phyloP scores from a whole-genome alignment of 148 eudicot genomes.

The Hydrangea macrophylla region DNA sequence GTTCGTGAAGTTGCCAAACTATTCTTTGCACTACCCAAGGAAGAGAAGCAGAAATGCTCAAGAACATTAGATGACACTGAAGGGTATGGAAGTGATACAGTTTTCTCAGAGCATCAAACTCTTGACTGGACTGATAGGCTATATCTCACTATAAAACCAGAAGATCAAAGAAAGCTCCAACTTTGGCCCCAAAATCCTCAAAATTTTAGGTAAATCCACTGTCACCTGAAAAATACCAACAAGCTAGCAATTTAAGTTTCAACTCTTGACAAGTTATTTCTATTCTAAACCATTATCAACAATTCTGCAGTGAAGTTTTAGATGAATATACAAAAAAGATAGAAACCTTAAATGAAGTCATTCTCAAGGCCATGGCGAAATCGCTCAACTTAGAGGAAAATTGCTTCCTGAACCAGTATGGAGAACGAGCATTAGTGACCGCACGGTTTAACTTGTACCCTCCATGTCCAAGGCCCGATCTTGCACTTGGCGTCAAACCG shows the following conservation, averaged over 20 bases:
- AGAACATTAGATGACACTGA: conserved; percentile 12
- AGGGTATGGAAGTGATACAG: conserved; percentile 40
- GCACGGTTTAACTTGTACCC: conserved; percentile 48
- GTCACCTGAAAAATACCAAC: too few species aligned
- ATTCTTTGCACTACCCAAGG: conserved; percentile 36
- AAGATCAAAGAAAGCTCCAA: conserved; percentile 23
- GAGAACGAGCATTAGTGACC: conserved; percentile 18
- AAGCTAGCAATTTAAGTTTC: too few species aligned
- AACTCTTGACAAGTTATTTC: too few species aligned
- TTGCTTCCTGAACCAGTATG: conserved; percentile 26
- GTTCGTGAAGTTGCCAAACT: conserved; percentile 26
- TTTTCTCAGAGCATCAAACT: conserved; percentile 12
- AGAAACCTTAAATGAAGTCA: conserved; percentile 11
- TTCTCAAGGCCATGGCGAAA: conserved; percentile 39
- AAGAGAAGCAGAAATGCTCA: conserved; percentile 34
- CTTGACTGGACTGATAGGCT: conserved; percentile 42
- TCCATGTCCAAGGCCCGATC: conserved; percentile 43
- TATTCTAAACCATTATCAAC: too few species aligned
- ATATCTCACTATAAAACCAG: conserved; percentile 27
- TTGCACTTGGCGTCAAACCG: conserved; percentile 42
- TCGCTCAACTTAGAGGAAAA: conserved; percentile 36
- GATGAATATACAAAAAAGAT: conserved; percentile 26
- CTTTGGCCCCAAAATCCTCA: conserved; percentile 35
- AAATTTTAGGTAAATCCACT: conserved; percentile 25
- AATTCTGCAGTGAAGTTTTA: conserved; percentile 21